phyloP scores from a whole-genome alignment of 768 basidiomycete species.

The Suillus placidus region DNA sequence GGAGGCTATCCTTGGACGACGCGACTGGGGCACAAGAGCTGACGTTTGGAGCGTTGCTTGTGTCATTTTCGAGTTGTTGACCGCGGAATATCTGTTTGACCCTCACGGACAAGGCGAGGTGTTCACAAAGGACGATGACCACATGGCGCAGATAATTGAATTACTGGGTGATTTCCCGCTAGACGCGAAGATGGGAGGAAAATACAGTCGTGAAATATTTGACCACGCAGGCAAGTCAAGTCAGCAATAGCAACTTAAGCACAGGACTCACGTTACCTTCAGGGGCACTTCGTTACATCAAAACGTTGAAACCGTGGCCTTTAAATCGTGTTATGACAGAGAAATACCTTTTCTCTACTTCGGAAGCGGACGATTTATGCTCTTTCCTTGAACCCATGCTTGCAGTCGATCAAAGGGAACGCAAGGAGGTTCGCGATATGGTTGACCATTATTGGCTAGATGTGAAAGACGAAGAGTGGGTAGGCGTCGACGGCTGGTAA shows the following conservation, averaged over 20 bases:
- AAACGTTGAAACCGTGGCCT: conserved; percentile 78
- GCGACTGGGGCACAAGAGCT: conserved; percentile 82
- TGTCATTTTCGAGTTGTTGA: conserved; percentile 88
- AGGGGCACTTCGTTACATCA: conserved; percentile 76
- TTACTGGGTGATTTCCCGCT: conserved; percentile 78
- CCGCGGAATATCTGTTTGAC: conserved; percentile 91
- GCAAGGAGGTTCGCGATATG: conserved; percentile 74
- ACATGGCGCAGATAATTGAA: conserved; percentile 94
- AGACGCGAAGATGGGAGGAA: conserved; percentile 80
- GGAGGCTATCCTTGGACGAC: conserved; percentile 89
- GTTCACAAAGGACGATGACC: conserved; percentile 93
- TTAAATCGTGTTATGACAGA: conserved; percentile 83
- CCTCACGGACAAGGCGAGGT: conserved; percentile 79
- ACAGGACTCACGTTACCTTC: conserved; percentile 15
- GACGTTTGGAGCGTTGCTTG: conserved; percentile 95
- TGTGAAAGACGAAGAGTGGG: conserved; percentile 36
- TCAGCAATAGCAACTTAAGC: conserved; percentile 9
- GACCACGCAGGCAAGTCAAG: conserved; percentile 60
- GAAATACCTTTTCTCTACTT: conserved; percentile 76
- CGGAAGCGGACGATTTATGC: conserved; percentile 61
- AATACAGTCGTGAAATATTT: conserved; percentile 84
- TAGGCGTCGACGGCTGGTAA: conserved; percentile 35
- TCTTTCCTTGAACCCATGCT: conserved; percentile 79
- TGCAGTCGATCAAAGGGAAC: conserved; percentile 64
- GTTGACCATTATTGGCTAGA: conserved; percentile 75